phyloP scores from a whole-genome alignment of 2,329 filamentous ascomycete species.

The Cordyceps farinosa region DNA sequence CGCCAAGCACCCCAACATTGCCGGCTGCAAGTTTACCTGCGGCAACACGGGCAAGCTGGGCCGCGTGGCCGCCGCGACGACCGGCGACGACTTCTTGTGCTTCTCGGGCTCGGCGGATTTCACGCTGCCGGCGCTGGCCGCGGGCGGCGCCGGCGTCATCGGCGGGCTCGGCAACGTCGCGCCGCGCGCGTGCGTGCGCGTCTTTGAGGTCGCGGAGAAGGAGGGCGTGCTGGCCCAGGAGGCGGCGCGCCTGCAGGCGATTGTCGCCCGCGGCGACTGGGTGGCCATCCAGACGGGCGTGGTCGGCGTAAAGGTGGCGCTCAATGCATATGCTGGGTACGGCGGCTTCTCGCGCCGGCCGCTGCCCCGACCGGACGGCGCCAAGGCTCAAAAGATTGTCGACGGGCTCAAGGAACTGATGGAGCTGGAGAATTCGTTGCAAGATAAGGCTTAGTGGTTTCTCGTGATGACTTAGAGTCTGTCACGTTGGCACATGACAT shows the following conservation, averaged over 20 bases:
- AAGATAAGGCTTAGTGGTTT: not conserved
- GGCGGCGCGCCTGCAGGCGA: constrained; percentile 61
- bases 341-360: constrained; percentile 47
- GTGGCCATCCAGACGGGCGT: constrained; percentile 68
- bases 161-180: constrained; percentile 70
- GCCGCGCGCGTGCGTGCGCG: constrained; percentile 60
- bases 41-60: constrained; percentile 69
- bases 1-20: constrained; percentile 61
- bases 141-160: constrained; percentile 67
- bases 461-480: no score
- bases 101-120: constrained; percentile 73
- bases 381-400: constrained; percentile 19
- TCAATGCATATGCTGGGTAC: constrained; percentile 66
- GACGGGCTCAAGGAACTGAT: constrained; percentile 24
- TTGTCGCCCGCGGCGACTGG: constrained; percentile 68
- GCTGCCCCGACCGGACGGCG: constrained; percentile 24
- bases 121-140: constrained; percentile 63
- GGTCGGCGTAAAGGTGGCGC: constrained; percentile 65
- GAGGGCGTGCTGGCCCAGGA: constrained; percentile 50
- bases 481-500: not conserved
- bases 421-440: constrained; percentile 22
- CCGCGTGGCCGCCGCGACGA: constrained; percentile 52
- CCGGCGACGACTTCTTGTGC: constrained; percentile 61
- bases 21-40: constrained; percentile 66
- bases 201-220: constrained; percentile 56